phyloP scores from a whole-genome alignment of 2,329 filamentous ascomycete genomes.

The Aspergillus felis region DNA sequence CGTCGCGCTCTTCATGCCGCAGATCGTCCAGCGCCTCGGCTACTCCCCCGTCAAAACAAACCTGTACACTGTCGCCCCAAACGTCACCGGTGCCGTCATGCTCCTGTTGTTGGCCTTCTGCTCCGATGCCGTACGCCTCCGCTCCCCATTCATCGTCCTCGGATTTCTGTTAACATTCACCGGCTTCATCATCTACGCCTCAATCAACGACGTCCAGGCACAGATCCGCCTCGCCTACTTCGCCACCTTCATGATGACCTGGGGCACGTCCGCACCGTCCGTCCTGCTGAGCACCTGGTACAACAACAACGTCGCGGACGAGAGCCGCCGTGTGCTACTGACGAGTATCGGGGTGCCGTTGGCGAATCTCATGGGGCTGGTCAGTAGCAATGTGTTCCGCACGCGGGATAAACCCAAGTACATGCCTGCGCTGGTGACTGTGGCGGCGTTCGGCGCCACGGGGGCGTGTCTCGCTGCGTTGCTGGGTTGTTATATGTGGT shows the following conservation, averaged over 20 bases:
- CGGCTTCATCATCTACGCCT: slow-evolving; percentile 74
- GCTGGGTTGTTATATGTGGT: slow-evolving; percentile 62
- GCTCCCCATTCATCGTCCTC: slow-evolving; percentile 70
- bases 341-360: slow-evolving; percentile 70
- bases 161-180: slow-evolving; percentile 71
- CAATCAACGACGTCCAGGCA: slow-evolving; percentile 59
- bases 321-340: slow-evolving; percentile 65
- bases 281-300: slow-evolving; percentile 67
- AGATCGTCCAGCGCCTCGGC: slow-evolving; percentile 53
- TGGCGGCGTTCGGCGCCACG: slow-evolving; percentile 47
- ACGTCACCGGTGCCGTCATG: slow-evolving; percentile 69
- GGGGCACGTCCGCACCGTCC: slow-evolving; percentile 71
- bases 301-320: slow-evolving; percentile 78
- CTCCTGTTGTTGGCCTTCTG: slow-evolving; percentile 68
- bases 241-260: slow-evolving; percentile 77
- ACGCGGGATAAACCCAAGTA: slow-evolving; percentile 63
- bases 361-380: slow-evolving; percentile 72
- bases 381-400: slow-evolving; percentile 65
- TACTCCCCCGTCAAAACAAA: slow-evolving; percentile 65
- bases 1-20: slow-evolving; percentile 55
- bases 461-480: slow-evolving; percentile 54
- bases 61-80: slow-evolving; percentile 76
- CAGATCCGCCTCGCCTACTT: slow-evolving; percentile 68
- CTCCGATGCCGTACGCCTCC: slow-evolving; percentile 62
- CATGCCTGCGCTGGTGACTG: slow-evolving; percentile 61